Evolutionary conservation across 306 rosid genomes (phyloP).

Genomic region (Quercus parvula): DNA sequence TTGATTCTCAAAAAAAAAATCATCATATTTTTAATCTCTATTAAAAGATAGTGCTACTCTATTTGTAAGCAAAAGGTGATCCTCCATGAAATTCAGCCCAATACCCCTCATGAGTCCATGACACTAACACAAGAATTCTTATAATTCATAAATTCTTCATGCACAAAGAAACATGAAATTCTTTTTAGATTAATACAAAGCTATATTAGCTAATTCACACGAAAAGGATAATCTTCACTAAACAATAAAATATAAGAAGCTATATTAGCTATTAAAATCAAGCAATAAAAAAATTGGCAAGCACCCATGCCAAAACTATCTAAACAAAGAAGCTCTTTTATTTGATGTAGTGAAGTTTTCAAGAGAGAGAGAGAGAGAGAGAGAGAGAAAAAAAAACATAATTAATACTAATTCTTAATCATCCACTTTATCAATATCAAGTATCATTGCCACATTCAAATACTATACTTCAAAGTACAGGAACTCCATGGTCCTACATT

Average conservation of each 20-base stretch:
- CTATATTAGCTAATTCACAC: no score
- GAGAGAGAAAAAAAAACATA: not conserved
- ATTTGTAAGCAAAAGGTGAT: no score
- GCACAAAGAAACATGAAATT: no score
- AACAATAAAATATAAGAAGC: not conserved
- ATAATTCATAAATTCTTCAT: no score
- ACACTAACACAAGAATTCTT: no score
- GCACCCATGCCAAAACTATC: not conserved
- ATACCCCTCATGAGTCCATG: no score
- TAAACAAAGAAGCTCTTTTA: constrained; percentile 42
- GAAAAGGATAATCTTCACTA: not conserved
- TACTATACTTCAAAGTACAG: constrained; percentile 2
- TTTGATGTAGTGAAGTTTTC: constrained; percentile 60
- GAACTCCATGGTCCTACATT: constrained; percentile 54
- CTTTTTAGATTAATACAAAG: no score
- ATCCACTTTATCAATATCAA: constrained; percentile 1
- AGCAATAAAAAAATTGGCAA: constrained; percentile 10
- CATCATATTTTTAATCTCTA: no score
- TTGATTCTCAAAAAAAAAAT: no score
- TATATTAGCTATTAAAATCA: constrained; percentile 1
- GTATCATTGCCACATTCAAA: constrained; percentile 3
- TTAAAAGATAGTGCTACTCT: no score
- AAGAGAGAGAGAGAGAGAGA: not conserved
- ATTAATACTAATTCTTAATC: constrained; percentile 1
- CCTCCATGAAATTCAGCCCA: no score